Percentiles rank a stretch among this genome's conserved stretches.
phyloP scores from a whole-genome alignment of 257 asterid genomes.

The Leonotis leonurus region DNA sequence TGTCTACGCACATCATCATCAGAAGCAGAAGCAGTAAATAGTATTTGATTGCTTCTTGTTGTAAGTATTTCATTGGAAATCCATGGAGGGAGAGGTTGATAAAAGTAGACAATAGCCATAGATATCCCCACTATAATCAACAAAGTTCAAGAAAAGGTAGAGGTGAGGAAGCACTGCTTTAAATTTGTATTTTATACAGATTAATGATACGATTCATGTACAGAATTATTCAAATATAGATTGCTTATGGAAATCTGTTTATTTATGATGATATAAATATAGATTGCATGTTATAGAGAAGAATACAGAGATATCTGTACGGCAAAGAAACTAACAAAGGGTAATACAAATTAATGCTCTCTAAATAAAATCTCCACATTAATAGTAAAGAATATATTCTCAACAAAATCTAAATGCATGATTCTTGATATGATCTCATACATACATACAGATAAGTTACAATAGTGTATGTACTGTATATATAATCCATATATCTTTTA shows the following conservation, averaged over 20 bases:
- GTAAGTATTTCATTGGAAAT: slow-evolving; percentile 16
- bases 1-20: slow-evolving; percentile 39
- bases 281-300: too few relatives aligned
- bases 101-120: slow-evolving; percentile 15
- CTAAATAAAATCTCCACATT: too few relatives aligned
- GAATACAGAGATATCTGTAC: too few relatives aligned
- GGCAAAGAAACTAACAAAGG: too few relatives aligned
- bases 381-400: background rate
- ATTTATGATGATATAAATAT: too few relatives aligned
- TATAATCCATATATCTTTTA: slow-evolving; percentile 5
- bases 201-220: slow-evolving; percentile 8
- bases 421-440: slow-evolving; percentile 19
- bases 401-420: background rate
- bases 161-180: background rate
- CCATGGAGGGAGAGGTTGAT: slow-evolving; percentile 8
- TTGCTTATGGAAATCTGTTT: too few relatives aligned
- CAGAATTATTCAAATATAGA: background rate
- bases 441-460: slow-evolving; percentile 18
- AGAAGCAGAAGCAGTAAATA: slow-evolving; percentile 26
- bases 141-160: background rate
- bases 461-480: background rate
- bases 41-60: slow-evolving; percentile 21
- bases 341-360: too few relatives aligned
- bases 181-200: slow-evolving; percentile 7
- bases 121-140: background rate